A percentile compares a stretch with the other conserved stretches of the same genome.
Evolutionary conservation across 768 basidiomycete genomes (phyloP).

Genomic region (Termitomyces sp.): DNA sequence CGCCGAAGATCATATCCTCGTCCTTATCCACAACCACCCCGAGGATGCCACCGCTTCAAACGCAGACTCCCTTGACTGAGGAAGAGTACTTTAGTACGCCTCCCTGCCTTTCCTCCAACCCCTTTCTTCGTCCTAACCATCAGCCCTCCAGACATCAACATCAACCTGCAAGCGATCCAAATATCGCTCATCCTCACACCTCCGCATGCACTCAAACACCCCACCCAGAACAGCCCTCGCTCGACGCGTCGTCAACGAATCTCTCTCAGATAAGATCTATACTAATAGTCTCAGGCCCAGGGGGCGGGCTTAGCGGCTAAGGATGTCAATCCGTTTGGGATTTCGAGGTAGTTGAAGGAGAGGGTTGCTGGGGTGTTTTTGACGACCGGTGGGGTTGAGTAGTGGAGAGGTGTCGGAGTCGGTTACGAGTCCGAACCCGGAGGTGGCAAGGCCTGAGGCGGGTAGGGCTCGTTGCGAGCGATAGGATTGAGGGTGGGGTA

Average conservation of each 20-base stretch:
- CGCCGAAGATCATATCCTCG: constrained; percentile 6
- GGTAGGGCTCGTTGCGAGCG: too few relatives aligned
- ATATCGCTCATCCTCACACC: constrained; percentile 65
- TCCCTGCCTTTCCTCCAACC: not conserved
- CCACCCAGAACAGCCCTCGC: constrained; percentile 49
- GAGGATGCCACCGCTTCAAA: constrained; percentile 36
- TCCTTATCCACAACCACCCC: constrained; percentile 38
- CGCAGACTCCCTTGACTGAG: constrained; percentile 37
- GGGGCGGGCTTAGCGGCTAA: constrained; percentile 44
- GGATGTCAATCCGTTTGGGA: constrained; percentile 69
- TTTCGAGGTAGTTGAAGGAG: constrained; percentile 69
- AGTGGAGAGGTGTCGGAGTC: constrained; percentile 66
- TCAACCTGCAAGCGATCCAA: constrained; percentile 74
- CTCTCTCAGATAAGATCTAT: constrained; percentile 53
- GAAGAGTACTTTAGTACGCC: constrained; percentile 53
- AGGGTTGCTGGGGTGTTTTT: constrained; percentile 53
- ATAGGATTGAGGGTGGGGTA: too few relatives aligned
- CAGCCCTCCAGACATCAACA: constrained; percentile 51
- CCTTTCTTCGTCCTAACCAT: constrained; percentile 2
- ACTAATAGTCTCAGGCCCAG: constrained; percentile 54
- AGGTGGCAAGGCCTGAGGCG: too few relatives aligned
- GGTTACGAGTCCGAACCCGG: too few relatives aligned
- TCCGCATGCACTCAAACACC: constrained; percentile 43
- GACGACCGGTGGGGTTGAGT: constrained; percentile 55
- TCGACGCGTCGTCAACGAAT: constrained; percentile 32